phyloP scores from a whole-genome alignment of 768 basidiomycete genomes.

The Clitopilus hobsonii region DNA sequence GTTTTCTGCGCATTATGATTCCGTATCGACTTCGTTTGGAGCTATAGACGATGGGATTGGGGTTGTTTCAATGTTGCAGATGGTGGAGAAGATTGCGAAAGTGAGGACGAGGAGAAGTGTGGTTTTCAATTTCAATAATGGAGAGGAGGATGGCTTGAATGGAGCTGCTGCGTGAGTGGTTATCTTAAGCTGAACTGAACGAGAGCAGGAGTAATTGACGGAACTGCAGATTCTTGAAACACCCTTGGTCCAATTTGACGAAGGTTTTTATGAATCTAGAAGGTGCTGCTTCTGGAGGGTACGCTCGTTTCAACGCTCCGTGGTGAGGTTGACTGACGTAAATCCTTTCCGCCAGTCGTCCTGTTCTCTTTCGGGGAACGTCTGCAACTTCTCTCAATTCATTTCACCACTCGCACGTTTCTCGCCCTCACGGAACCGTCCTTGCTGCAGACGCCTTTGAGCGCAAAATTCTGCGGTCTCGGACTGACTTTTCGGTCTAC shows the following conservation, averaged over 20 bases:
- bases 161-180: constrained; percentile 58
- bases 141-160: constrained; percentile 73
- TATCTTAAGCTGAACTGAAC: neutral
- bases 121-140: constrained; percentile 80
- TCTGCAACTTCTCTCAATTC: constrained; percentile 51
- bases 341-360: constrained; percentile 43
- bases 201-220: neutral
- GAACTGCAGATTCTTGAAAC: constrained; percentile 53
- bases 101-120: constrained; percentile 40
- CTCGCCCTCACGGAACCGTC: constrained; percentile 70
- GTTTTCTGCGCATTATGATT: constrained; percentile 82
- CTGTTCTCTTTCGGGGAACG: constrained; percentile 71
- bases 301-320: constrained; percentile 11
- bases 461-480: constrained; percentile 58
- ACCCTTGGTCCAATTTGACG: constrained; percentile 68
- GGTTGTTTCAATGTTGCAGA: constrained; percentile 17
- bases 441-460: constrained; percentile 67
- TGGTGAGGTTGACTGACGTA: constrained; percentile 1
- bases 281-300: constrained; percentile 79
- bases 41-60: constrained; percentile 57
- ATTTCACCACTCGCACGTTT: constrained; percentile 40
- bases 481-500: constrained; percentile 75
- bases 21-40: constrained; percentile 70
- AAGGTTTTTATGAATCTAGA: constrained; percentile 78
- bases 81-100: constrained; percentile 46